These are phyloP conservation scores for Colletotrichum abscissum DNA, from an alignment of 2,329 filamentous ascomycete species.

Conservation along the genomic window DNA sequence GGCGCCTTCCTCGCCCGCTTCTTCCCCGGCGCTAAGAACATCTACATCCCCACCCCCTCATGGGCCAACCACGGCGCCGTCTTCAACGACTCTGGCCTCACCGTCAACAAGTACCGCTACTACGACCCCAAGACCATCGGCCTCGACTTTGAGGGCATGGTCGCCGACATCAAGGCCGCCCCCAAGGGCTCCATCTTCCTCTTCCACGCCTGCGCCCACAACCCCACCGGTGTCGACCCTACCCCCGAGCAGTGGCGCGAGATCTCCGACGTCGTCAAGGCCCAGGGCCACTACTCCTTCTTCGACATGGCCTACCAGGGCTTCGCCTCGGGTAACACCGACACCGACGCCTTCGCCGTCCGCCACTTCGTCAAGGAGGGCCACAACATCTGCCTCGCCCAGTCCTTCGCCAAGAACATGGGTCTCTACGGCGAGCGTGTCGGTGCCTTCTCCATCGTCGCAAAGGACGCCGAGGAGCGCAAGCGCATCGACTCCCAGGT, in stretches of 20 bases:
- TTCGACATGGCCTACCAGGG: slow-evolving; percentile 99
- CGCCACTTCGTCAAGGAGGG: slow-evolving; percentile 94
- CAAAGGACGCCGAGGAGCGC: slow-evolving; percentile 87
- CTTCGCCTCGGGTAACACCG: slow-evolving; percentile 91
- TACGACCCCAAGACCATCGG: slow-evolving; percentile 99
- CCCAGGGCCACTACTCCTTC: slow-evolving; percentile 90
- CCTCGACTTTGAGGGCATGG: slow-evolving; percentile 94
- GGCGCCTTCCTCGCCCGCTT: slow-evolving; percentile 92
- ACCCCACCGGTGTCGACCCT: slow-evolving; percentile 96
- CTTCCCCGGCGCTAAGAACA: slow-evolving; percentile 91
- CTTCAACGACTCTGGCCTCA: slow-evolving; percentile 91
- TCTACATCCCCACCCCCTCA: slow-evolving; percentile 95
- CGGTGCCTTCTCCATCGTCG: slow-evolving; percentile 94
- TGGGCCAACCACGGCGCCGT: slow-evolving; percentile 99
- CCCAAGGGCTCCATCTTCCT: slow-evolving; percentile 90
- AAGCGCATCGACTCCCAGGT: slow-evolving; percentile 96
- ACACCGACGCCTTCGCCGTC: slow-evolving; percentile 93
- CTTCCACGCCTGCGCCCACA: slow-evolving; percentile 97
- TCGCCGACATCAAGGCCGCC: slow-evolving; percentile 89
- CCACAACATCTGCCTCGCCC: slow-evolving; percentile 87
- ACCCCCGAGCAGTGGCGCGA: slow-evolving; percentile 91
- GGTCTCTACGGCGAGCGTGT: slow-evolving; percentile 99
- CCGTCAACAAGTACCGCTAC: slow-evolving; percentile 96
- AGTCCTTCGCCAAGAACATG: slow-evolving; percentile 99
- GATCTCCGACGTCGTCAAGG: slow-evolving; percentile 89